These are phyloP conservation scores for Penicillium polonicum DNA, from an alignment of 2,329 filamentous ascomycete genomes.

Conservation along the genomic window DNA sequence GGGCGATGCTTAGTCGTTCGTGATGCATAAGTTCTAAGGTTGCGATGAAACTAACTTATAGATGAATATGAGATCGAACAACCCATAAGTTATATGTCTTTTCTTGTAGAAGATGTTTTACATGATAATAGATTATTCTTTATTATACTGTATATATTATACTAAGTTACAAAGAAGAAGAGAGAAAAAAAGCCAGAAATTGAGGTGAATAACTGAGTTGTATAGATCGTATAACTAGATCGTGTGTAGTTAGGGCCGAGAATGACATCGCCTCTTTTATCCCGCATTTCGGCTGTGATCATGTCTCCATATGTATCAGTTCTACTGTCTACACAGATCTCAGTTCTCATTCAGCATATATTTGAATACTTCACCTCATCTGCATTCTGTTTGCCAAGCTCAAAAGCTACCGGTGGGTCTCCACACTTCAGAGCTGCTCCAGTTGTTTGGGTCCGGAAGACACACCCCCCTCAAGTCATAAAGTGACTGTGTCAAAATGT, in stretches of 20 bases:
- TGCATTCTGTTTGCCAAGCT: neutral
- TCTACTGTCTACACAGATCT: neutral
- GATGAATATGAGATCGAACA: no score
- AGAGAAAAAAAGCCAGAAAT: neutral
- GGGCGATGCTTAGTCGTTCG: no score
- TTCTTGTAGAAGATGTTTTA: no score
- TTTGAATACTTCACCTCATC: neutral
- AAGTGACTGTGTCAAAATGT: constrained; percentile 27
- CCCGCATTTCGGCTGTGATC: neutral
- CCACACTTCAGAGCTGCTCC: neutral
- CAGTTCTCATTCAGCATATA: neutral
- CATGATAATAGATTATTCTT: no score
- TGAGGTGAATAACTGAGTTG: neutral
- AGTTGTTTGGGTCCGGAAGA: neutral
- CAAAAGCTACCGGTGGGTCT: neutral
- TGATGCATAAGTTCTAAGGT: no score
- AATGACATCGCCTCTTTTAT: neutral
- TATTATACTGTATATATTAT: no score
- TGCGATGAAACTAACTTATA: no score
- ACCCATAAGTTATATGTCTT: no score
- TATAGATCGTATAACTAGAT: neutral
- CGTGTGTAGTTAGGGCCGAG: neutral
- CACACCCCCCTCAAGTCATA: neutral
- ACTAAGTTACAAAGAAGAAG: no score
- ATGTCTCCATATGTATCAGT: neutral